Evolutionary conservation across 2,329 filamentous ascomycete genomes (phyloP).

Genomic region (Phoma sp.): DNA sequence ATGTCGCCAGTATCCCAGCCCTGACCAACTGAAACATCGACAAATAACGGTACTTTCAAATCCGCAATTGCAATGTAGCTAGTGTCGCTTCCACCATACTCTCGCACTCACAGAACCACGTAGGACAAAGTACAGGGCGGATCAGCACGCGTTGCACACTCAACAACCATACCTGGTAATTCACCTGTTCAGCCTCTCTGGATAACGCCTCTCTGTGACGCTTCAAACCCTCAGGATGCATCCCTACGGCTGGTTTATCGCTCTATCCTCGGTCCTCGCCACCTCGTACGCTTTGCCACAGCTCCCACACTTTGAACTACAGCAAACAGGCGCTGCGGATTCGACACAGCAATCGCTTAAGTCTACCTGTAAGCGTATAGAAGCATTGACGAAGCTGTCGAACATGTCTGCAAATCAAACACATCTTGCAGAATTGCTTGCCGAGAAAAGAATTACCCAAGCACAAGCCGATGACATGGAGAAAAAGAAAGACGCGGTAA

Average conservation of each 20-base stretch:
- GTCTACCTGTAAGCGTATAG: constrained; percentile 29
- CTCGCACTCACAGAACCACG: no score
- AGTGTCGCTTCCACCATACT: neutral
- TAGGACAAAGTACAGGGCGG: no score
- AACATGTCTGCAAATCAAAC: constrained; percentile 36
- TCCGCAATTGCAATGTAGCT: neutral
- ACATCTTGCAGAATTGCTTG: constrained; percentile 24
- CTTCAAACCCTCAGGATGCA: neutral
- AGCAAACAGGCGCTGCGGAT: constrained; percentile 2
- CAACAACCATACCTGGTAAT: neutral
- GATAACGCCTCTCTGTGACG: neutral
- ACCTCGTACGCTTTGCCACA: constrained; percentile 2
- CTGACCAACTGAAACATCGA: constrained; percentile 17
- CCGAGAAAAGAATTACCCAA: constrained; percentile 30
- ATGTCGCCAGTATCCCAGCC: neutral
- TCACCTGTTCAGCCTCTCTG: neutral
- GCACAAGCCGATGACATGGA: constrained; percentile 29
- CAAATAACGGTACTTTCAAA: constrained; percentile 7
- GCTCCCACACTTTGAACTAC: constrained; percentile 12
- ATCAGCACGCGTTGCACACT: no score
- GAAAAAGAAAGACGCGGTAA: constrained; percentile 26
- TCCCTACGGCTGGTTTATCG: constrained; percentile 1
- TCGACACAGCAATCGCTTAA: neutral
- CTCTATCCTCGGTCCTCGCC: neutral
- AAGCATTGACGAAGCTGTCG: constrained; percentile 28